phyloP scores from a whole-genome alignment of 1,139 yeast species.

The Suhomyces coccinellae region DNA sequence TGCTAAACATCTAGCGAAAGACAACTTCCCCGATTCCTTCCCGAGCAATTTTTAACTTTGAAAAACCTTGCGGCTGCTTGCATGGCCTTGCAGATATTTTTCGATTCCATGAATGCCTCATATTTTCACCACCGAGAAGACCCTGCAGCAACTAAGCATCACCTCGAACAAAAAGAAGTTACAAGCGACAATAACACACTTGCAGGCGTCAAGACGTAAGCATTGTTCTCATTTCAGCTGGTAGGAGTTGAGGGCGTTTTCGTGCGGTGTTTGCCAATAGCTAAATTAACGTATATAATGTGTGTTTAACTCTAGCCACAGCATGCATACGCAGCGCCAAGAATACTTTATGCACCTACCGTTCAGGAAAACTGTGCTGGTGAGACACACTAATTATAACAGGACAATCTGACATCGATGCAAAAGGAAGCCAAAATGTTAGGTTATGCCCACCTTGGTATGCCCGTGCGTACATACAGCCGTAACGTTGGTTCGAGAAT shows the following conservation, averaged over 20 bases:
- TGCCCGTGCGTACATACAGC: neutral
- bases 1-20: too few species aligned
- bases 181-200: neutral
- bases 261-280: neutral
- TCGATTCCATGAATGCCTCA: neutral
- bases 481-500: neutral
- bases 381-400: too few species aligned
- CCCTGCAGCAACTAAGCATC: neutral
- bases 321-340: conserved; percentile 1
- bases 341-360: neutral
- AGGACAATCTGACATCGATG: too few species aligned
- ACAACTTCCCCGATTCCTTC: too few species aligned
- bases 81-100: neutral
- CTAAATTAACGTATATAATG: conserved; percentile 1
- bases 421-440: too few species aligned
- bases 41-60: too few species aligned
- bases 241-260: neutral
- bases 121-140: neutral
- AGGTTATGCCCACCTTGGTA: neutral
- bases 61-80: too few species aligned
- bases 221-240: neutral
- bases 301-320: neutral
- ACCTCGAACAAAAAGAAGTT: neutral
- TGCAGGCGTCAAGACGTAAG: neutral
- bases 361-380: neutral